Evolutionary conservation across 257 asterid genomes (phyloP), one percentile per base, ranked within the genome.

Genomic region (Fraxinus americana): DNA sequence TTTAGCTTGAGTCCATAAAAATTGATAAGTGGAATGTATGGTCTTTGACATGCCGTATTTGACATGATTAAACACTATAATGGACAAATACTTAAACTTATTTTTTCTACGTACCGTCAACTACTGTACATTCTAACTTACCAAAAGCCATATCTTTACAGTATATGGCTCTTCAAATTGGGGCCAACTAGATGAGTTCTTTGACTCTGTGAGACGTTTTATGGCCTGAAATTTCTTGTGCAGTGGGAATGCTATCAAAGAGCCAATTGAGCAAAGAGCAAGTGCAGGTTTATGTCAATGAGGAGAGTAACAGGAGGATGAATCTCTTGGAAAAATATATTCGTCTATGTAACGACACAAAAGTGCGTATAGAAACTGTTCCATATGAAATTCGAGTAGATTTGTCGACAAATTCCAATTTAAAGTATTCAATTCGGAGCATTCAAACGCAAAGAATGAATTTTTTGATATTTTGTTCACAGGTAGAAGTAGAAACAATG

Each of bases 201-300:
- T 39, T 39, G 5, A n/a, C 12, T 19, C 6, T 1, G 11, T 35
- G 41, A 38, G 38, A 32, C 7, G 4, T 10, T 48, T 35, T 30
- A 23, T 61, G 32, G 1, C 63, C 11, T 5, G 34, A 75, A 41
- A 59, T 63, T 80, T 81, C 13, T 75, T 43, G 69, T 67, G 57
- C 81, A 93, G 98, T 87, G 77, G 96, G 98, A 85, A 87, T 86
- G 87, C 84, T 93, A 72, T 89, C 93, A 75, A 90, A 91, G 86
- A 89, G 88, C 85, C 98, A 88, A 72, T 63, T 91, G 79, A 89
- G 94, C 87, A 84, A 87, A 82, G 92, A 89, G 52, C 93, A 90
- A 71, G 72, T 84, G 83, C 90, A 88, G 86, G 89, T 85, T 5
- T 91, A 91, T 17, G 70, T 82, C 41, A 89, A 83, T 71, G 96